Percentiles rank a stretch among this genome's conserved stretches.
These are phyloP conservation scores for Mycena amicta DNA, from an alignment of 768 basidiomycete species.

Conservation along the genomic window DNA sequence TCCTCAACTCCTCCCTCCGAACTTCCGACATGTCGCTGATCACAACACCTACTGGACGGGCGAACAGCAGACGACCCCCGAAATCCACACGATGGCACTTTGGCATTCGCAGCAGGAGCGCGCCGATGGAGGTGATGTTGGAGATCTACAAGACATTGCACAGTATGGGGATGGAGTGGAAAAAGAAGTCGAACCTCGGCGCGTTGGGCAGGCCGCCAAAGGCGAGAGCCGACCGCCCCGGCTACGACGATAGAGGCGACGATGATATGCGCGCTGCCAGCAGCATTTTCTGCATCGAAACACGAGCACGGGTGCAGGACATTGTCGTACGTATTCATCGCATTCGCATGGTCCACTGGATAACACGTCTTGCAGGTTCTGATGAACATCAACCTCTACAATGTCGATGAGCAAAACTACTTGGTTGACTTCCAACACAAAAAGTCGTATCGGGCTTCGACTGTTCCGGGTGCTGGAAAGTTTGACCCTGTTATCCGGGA, in stretches of 20 bases:
- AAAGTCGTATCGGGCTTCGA: conserved; percentile 83
- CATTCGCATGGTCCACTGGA: no score
- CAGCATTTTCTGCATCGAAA: conserved; percentile 91
- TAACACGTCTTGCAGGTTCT: no score
- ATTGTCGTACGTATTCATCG: no score
- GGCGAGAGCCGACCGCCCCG: conserved; percentile 57
- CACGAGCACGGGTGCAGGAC: conserved; percentile 84
- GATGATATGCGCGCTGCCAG: conserved; percentile 73
- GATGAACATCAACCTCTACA: conserved; percentile 97
- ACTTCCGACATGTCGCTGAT: conserved; percentile 25
- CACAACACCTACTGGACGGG: conserved; percentile 13
- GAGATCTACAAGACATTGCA: conserved; percentile 95
- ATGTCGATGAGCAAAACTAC: conserved; percentile 95
- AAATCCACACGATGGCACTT: conserved; percentile 81
- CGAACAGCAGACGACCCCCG: conserved; percentile 38
- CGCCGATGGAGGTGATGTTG: conserved; percentile 99
- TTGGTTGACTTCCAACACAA: conserved; percentile 98
- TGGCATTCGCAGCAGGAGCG: conserved; percentile 90
- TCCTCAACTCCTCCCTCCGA: conserved; percentile 87
- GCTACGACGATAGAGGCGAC: conserved; percentile 61
- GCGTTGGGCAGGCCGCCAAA: conserved; percentile 55
- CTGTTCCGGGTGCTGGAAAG: conserved; percentile 65
- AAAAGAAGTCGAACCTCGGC: conserved; percentile 80
- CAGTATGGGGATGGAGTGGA: conserved; percentile 96
- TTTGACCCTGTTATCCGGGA: conserved; percentile 69